These are phyloP conservation scores for Haplosporangium sp. DNA, from an alignment of 371 early-diverging fungal genomes.

Conservation along the genomic window DNA sequence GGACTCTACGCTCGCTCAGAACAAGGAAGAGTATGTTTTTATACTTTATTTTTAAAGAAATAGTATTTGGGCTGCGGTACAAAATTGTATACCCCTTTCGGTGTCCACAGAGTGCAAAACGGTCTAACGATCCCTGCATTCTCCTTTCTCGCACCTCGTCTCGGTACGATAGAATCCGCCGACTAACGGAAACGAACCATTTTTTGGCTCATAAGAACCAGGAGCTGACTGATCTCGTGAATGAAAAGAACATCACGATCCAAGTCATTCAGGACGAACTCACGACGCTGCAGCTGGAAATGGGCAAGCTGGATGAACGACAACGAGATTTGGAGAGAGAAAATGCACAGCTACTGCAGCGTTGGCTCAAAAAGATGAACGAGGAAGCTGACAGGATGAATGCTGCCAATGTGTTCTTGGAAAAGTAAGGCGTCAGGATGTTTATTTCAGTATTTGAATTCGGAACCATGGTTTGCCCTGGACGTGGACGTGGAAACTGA, in stretches of 20 bases:
- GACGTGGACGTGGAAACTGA: not conserved
- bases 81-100: not conserved
- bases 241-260: conserved; percentile 89
- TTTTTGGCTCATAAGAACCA: conserved; percentile 61
- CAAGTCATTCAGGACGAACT: conserved; percentile 95
- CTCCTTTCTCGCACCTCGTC: no score
- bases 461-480: no score
- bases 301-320: conserved; percentile 85
- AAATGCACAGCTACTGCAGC: conserved; percentile 85
- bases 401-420: conserved; percentile 87
- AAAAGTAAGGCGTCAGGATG: conserved; percentile 61
- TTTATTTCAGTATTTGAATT: not conserved
- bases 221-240: conserved; percentile 67
- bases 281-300: conserved; percentile 89
- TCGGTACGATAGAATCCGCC: conserved; percentile 56
- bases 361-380: conserved; percentile 94
- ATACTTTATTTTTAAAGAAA: not conserved
- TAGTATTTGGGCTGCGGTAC: conserved; percentile 6
- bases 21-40: conserved; percentile 73
- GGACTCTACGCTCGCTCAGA: conserved; percentile 73
- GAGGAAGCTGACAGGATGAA: conserved; percentile 95
- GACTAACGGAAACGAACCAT: conserved; percentile 58
- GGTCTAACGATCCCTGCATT: no score
- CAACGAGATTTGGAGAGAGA: conserved; percentile 81
- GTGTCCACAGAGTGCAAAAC: not conserved